Evolutionary conservation across 1,284 basidiomycete genomes (phyloP), one percentile per base, ranked within the genome.

Genomic region (Rhodotorula sp.): DNA sequence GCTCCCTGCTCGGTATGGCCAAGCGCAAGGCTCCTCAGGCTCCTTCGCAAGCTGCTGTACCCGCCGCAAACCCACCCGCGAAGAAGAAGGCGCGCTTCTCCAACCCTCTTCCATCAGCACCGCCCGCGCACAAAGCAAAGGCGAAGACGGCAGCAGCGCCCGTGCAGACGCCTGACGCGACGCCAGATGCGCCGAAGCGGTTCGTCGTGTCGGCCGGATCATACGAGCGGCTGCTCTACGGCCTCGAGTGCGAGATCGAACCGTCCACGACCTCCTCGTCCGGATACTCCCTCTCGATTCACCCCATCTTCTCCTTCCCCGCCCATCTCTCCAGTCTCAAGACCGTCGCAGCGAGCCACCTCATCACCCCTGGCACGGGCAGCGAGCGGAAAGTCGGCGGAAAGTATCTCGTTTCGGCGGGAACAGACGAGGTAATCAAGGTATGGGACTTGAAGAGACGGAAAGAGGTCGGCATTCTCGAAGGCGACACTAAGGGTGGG

Each of bases 221-320:
- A 17, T 98, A 98, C 81, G 95, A 99, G 83, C 94, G 95, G 77
- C 84, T 97, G 17, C 84, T 98, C 22, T 98, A 98, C 78, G 95
- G 95, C 39, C 83, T 97, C 30, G 86, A 92, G 73, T 68, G 78
- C 78, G 20, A 63, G 64, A 80, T 83, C 52, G 64, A 79, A 61
- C 59, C 67, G 13, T 59, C 62, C 27, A 62, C 66, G 13, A 11
- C 29, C 10, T 32, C 32, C 17, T 11, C 54, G 32, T n/a, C 30
- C 46, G 58, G 19, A 20, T 67, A 53, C 65, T 47, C 63, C 5
- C 74, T 77, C 59, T 80, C 75, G 66, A 80, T 96, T 27, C 88
- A 88, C 72, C 93, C 95, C 0, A 85, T 91, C 62, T 99, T 99
- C 81, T 92, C 94, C 71, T 98, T 98, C 82, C 94, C 95, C 44